Evolutionary conservation across 139 green algal genomes (phyloP).

Genomic region (Chlamydomonas asymmetrica): DNA sequence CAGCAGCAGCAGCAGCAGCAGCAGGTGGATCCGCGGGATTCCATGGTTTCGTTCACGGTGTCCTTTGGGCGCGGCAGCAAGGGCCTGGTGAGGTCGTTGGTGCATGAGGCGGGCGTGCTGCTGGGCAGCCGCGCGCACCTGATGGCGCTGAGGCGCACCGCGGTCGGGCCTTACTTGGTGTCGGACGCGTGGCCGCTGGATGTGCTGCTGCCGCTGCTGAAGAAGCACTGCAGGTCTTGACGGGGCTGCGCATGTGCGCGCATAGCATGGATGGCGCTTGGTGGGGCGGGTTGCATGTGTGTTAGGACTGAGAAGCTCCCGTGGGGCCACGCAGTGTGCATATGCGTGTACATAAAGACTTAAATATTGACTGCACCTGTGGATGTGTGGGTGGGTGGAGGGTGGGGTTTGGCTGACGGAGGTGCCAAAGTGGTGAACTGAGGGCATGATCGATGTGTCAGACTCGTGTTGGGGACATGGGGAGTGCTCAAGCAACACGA

Average conservation of each 20-base stretch:
- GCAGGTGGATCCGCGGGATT: background rate
- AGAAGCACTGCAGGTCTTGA: slow-evolving; percentile 13
- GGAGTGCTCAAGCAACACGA: too few species aligned
- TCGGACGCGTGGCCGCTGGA: slow-evolving; percentile 55
- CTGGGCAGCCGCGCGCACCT: slow-evolving; percentile 47
- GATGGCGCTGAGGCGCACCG: slow-evolving; percentile 33
- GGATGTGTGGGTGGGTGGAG: too few species aligned
- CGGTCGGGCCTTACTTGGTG: slow-evolving; percentile 38
- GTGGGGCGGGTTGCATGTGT: background rate
- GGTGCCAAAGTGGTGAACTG: too few species aligned
- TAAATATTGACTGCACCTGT: too few species aligned
- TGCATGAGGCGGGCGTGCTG: slow-evolving; percentile 32
- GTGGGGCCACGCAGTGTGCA: too few species aligned
- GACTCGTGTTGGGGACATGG: too few species aligned
- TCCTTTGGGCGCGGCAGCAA: background rate
- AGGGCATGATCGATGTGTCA: too few species aligned
- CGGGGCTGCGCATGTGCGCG: slow-evolving; percentile 4
- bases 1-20: slow-evolving; percentile 5
- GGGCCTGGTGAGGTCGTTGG: slow-evolving; percentile 38
- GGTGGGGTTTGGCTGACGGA: too few species aligned
- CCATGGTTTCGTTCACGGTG: background rate
- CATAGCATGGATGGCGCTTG: background rate
- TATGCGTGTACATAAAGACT: too few species aligned
- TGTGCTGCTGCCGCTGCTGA: slow-evolving; percentile 45
- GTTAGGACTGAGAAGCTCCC: too few species aligned